Percentiles rank a stretch among this genome's conserved stretches.
Conservation (phyloP, 2,329 filamentous ascomycete species). For the Fusarium sp. region DNA sequence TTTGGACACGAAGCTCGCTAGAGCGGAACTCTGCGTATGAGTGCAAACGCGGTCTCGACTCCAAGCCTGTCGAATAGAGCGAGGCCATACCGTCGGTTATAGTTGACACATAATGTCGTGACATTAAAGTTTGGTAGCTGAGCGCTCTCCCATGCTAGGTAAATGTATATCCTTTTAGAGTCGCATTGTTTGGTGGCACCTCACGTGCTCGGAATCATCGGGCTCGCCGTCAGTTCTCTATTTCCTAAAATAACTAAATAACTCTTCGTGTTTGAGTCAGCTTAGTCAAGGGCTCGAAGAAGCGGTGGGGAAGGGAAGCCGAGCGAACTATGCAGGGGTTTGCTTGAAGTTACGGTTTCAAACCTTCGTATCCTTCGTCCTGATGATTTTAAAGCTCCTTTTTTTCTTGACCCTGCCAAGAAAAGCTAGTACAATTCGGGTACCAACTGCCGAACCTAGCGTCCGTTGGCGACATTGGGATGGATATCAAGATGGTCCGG, state of each 20-base stretch:
- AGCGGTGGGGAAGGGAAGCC: too few species aligned
- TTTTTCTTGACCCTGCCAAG: background rate
- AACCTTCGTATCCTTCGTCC: background rate
- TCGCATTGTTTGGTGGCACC: background rate
- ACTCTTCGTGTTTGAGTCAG: background rate
- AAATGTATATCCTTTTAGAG: background rate
- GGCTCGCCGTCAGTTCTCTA: background rate
- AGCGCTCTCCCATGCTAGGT: background rate
- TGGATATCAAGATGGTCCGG: background rate
- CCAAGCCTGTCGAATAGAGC: background rate
- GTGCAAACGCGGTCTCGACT: background rate
- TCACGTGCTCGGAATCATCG: background rate
- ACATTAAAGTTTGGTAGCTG: background rate
- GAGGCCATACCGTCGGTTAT: background rate
- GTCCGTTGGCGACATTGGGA: background rate
- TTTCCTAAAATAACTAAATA: constrained; percentile 2
- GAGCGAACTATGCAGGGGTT: background rate
- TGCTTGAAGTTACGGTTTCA: background rate
- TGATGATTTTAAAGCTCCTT: background rate
- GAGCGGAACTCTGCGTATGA: too few species aligned
- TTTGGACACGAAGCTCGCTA: background rate
- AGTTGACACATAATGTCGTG: background rate
- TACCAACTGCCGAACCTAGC: background rate
- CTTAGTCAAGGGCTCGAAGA: background rate
- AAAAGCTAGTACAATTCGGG: background rate